Conservation (phyloP, 1,139 yeast species). For the Maudiozyma humilis region DNA sequence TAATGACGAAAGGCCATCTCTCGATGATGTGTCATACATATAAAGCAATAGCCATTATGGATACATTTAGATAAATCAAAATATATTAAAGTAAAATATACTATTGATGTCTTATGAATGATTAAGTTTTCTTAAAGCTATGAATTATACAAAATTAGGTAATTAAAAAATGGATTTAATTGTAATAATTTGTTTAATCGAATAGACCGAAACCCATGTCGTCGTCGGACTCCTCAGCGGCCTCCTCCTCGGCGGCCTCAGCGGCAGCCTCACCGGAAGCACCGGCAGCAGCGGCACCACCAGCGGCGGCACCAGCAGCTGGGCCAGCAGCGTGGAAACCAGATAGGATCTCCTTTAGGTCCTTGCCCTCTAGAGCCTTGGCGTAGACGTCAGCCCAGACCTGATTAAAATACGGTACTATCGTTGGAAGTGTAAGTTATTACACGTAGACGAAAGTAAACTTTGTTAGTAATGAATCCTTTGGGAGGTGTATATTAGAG, state of each 20-base stretch:
- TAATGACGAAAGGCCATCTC: too few species aligned
- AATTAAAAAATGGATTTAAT: constrained; percentile 8
- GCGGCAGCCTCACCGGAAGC: constrained; percentile 59
- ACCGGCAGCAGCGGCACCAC: constrained; percentile 49
- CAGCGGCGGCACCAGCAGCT: constrained; percentile 51
- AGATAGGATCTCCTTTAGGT: constrained; percentile 83
- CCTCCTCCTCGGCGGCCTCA: constrained; percentile 41
- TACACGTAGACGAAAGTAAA: background rate
- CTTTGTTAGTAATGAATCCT: background rate
- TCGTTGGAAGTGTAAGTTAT: background rate
- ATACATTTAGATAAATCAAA: too few species aligned
- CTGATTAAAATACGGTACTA: constrained; percentile 21
- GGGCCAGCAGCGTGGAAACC: constrained; percentile 69
- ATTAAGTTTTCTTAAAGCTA: background rate
- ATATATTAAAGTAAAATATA: too few species aligned
- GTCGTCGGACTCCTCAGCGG: constrained; percentile 61
- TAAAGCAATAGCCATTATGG: too few species aligned
- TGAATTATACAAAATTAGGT: constrained; percentile 2
- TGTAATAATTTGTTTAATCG: constrained; percentile 38
- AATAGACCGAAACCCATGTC: constrained; percentile 78
- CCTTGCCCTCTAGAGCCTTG: constrained; percentile 94
- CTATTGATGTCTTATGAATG: background rate
- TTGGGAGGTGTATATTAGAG: background rate
- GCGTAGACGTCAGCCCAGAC: constrained; percentile 95
- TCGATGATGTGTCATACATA: too few species aligned